A percentile compares a stretch with the other conserved stretches of the same genome.
phyloP scores from a whole-genome alignment of 2,329 filamentous ascomycete species.

The Juglanconis sp. region DNA sequence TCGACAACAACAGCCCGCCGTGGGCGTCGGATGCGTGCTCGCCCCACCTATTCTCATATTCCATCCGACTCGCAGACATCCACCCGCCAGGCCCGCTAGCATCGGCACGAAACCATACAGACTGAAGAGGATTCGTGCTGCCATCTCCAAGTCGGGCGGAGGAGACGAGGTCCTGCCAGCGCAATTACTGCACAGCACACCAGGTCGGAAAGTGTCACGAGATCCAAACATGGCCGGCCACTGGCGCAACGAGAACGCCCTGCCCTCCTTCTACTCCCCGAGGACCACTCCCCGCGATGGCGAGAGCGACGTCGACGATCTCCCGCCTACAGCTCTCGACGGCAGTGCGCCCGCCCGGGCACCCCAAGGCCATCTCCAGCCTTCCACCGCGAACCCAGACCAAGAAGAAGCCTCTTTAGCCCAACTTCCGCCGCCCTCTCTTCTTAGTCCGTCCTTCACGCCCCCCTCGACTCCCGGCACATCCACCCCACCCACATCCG shows the following conservation, averaged over 20 bases:
- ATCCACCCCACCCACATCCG: conserved; percentile 44
- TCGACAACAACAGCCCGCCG: too few species aligned
- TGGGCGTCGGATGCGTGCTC: too few species aligned
- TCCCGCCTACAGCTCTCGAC: conserved; percentile 18
- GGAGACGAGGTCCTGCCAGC: too few species aligned
- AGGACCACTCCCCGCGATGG: conserved; percentile 18
- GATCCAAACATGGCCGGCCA: conserved; percentile 9
- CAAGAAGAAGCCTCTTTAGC: conserved; percentile 13
- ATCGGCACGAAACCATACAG: too few species aligned
- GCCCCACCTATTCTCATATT: too few species aligned
- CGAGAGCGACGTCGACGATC: conserved; percentile 23
- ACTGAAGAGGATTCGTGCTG: too few species aligned
- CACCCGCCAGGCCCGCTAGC: too few species aligned
- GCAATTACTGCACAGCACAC: neutral
- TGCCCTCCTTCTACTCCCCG: conserved; percentile 32
- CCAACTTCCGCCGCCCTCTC: conserved; percentile 54
- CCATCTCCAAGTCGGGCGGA: too few species aligned
- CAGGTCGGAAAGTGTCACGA: neutral
- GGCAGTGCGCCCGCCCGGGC: conserved; percentile 14
- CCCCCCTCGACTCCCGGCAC: conserved; percentile 64
- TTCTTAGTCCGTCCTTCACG: conserved; percentile 83
- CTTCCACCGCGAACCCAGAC: conserved; percentile 11
- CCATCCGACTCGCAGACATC: too few species aligned
- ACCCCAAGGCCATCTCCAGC: neutral
- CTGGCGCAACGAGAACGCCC: neutral